These are phyloP conservation scores for Poteriospumella lacustris DNA, from an alignment of 108 stramenopile genomes.

Conservation along the genomic window DNA sequence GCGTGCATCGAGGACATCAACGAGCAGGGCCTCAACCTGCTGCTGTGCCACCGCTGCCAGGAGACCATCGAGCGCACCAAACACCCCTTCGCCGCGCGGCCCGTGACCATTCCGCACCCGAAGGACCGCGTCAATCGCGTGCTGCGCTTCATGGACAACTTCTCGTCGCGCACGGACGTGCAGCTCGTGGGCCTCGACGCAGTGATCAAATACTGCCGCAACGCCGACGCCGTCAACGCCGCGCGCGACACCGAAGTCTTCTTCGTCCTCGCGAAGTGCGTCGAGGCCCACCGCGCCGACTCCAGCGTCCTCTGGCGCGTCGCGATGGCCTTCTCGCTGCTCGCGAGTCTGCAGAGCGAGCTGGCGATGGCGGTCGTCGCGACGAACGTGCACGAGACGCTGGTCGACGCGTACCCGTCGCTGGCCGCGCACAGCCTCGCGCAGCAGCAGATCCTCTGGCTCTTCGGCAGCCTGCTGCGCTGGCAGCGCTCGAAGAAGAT, in stretches of 20 bases:
- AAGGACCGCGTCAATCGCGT: background rate
- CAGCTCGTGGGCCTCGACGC: background rate
- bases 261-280: background rate
- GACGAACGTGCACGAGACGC: background rate
- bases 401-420: background rate
- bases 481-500: background rate
- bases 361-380: background rate
- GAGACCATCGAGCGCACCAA: background rate
- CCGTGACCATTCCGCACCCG: background rate
- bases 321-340: background rate
- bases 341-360: background rate
- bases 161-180: background rate
- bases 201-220: background rate
- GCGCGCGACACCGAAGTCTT: background rate
- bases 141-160: background rate
- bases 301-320: background rate
- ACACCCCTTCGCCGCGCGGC: background rate
- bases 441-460: background rate
- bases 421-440: background rate
- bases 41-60: background rate
- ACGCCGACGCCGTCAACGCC: background rate
- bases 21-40: background rate
- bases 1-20: background rate
- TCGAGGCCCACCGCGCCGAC: background rate
- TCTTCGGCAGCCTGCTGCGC: background rate